Conservation (phyloP, 148 eudicot species). For the Rhododendron ferrugineum region DNA sequence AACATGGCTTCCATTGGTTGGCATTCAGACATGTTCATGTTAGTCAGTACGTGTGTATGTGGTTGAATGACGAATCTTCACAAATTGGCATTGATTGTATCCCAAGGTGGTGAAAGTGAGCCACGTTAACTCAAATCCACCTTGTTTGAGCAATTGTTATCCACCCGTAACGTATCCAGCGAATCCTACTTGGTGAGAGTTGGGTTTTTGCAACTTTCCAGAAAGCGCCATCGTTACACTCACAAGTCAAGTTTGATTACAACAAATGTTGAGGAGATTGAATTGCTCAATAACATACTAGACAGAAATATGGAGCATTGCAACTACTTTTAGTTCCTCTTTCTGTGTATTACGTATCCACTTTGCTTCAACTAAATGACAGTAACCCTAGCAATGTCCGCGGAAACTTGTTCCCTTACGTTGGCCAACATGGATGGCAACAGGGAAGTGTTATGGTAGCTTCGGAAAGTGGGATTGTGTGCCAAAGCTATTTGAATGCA, state of each 20-base stretch:
- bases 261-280: slow-evolving; percentile 1
- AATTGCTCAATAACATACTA: not conserved
- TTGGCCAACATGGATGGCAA: not conserved
- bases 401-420: not conserved
- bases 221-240: not conserved
- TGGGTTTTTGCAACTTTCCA: not conserved
- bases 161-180: not conserved
- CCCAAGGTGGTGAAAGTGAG: not conserved
- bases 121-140: not conserved
- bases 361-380: not conserved
- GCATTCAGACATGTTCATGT: not conserved
- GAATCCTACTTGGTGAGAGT: not conserved
- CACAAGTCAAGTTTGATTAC: not conserved
- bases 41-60: not conserved
- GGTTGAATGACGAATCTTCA: not conserved
- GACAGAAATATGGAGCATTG: not conserved
- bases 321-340: not conserved
- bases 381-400: not conserved
- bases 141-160: not conserved
- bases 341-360: not conserved
- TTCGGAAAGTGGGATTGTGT: too few relatives aligned
- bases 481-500: too few relatives aligned
- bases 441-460: not conserved
- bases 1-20: not conserved
- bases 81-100: not conserved